phyloP scores from a whole-genome alignment of 768 basidiomycete genomes.

The Suillus luteus region DNA sequence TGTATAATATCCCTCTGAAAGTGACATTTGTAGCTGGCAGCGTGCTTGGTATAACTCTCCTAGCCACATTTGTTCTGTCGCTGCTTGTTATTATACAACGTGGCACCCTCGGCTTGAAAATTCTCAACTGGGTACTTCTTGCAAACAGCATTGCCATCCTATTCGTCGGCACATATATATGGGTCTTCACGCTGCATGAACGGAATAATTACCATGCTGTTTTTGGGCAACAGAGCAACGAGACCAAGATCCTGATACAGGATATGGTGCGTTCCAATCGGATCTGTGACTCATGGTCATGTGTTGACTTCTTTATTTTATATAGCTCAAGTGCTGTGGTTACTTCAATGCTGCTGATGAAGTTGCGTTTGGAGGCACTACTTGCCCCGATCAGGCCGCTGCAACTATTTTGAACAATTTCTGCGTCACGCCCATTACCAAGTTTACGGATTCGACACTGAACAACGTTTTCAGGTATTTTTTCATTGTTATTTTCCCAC shows the following conservation, averaged over 20 bases:
- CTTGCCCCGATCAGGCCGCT: slow-evolving; percentile 51
- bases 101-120: slow-evolving; percentile 67
- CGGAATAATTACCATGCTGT: slow-evolving; percentile 62
- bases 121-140: slow-evolving; percentile 77
- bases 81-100: slow-evolving; percentile 69
- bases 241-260: slow-evolving; percentile 61
- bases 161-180: slow-evolving; percentile 70
- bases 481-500: not conserved
- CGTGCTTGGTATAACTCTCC: slow-evolving; percentile 63
- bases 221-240: slow-evolving; percentile 50
- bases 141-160: slow-evolving; percentile 61
- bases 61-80: slow-evolving; percentile 70
- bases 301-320: not conserved
- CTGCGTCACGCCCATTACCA: slow-evolving; percentile 73
- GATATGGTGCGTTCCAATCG: slow-evolving; percentile 55
- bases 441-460: slow-evolving; percentile 68
- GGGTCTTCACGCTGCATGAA: slow-evolving; percentile 80
- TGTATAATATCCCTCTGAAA: slow-evolving; percentile 6
- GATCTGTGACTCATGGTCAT: not conserved
- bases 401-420: slow-evolving; percentile 46
- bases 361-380: slow-evolving; percentile 59
- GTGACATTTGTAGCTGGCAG: slow-evolving; percentile 56
- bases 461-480: slow-evolving; percentile 85
- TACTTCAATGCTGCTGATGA: slow-evolving; percentile 71
- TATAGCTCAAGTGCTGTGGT: slow-evolving; percentile 81